Conservation (phyloP, 768 basidiomycete genomes). For the Ephemerocybe angulata region DNA sequence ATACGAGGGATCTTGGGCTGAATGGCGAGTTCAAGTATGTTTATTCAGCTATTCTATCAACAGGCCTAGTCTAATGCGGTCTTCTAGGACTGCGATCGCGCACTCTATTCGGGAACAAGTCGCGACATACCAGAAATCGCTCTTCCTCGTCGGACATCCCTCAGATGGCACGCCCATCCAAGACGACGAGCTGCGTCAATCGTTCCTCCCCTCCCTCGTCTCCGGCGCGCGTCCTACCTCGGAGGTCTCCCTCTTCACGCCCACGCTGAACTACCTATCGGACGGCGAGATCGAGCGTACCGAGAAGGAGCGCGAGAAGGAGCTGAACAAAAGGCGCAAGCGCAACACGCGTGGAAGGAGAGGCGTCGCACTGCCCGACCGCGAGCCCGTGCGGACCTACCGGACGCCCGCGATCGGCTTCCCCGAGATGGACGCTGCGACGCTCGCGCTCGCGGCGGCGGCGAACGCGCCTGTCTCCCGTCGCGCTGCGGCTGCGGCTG, state of each 20-base stretch:
- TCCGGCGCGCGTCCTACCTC: constrained; percentile 71
- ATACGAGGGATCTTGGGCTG: constrained; percentile 82
- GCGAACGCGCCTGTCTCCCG: constrained; percentile 61
- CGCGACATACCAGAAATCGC: constrained; percentile 84
- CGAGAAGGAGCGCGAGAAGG: constrained; percentile 93
- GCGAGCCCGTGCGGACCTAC: constrained; percentile 88
- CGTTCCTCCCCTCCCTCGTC: constrained; percentile 80
- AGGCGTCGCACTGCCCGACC: constrained; percentile 83
- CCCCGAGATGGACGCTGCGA: constrained; percentile 72
- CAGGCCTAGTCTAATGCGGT: neutral
- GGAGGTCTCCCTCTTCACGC: constrained; percentile 78
- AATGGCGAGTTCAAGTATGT: constrained; percentile 89
- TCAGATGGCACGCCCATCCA: constrained; percentile 72
- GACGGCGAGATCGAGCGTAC: constrained; percentile 85
- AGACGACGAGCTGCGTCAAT: constrained; percentile 88
- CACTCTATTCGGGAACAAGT: constrained; percentile 96
- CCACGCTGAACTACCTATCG: constrained; percentile 83
- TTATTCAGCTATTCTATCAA: neutral
- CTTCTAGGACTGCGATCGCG: constrained; percentile 83
- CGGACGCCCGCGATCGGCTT: constrained; percentile 86
- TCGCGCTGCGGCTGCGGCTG: constrained; percentile 83
- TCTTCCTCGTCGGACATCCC: constrained; percentile 86
- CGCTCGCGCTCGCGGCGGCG: constrained; percentile 60
- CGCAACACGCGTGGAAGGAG: constrained; percentile 78
- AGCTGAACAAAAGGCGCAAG: constrained; percentile 79